Evolutionary conservation across 371 early-diverging fungal genomes (phyloP), one percentile per base, ranked within the genome.

Genomic region (Syncephalastrum contaminatum): DNA sequence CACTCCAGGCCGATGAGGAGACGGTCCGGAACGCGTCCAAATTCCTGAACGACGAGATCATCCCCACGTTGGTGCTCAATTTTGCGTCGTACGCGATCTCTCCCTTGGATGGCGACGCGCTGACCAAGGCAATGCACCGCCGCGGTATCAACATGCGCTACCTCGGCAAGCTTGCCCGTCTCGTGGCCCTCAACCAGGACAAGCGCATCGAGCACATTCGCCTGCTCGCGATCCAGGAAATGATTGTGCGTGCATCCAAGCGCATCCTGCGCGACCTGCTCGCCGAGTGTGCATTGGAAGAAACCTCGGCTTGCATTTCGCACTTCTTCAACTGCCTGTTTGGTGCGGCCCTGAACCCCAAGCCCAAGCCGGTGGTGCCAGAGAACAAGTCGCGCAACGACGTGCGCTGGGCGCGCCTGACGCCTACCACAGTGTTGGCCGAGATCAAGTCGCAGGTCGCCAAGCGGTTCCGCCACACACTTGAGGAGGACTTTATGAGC

Each of bases 111-210:
- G 90, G 93, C 43, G 86, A 83, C 48, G 80, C 88, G 15, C 75
- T 97, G 46, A 87, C 89, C n/a, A 81, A 80, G 59, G 80, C 87
- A 7, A 86, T 97, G 85, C 97, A 97, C 64, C 88, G 86, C 49
- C 92, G 94, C 41, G 97, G 97, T 64, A 88, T 97, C 74, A 97
- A 96, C 77, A 95, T 96, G 94, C 87, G 97, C 51, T 96, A 96
- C 64, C 81, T 97, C 10, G 96, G 96, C 22, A 83, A 73, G 44
- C 72, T 94, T 18, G 86, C 86, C 18, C 59, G 70, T 16, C 52
- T 88, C 22, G 75, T 92, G 21, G 69, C 83, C 14, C 64, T 83
- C 25, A 73, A 76, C 51, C 74, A 86, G 18, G 86, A 77, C 46
- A 70, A 82, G 41, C 80, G 80, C 24, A 72, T 84, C 47, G 74